phyloP scores from a whole-genome alignment of 2,329 filamentous ascomycete genomes.

The Penicillium sp. region DNA sequence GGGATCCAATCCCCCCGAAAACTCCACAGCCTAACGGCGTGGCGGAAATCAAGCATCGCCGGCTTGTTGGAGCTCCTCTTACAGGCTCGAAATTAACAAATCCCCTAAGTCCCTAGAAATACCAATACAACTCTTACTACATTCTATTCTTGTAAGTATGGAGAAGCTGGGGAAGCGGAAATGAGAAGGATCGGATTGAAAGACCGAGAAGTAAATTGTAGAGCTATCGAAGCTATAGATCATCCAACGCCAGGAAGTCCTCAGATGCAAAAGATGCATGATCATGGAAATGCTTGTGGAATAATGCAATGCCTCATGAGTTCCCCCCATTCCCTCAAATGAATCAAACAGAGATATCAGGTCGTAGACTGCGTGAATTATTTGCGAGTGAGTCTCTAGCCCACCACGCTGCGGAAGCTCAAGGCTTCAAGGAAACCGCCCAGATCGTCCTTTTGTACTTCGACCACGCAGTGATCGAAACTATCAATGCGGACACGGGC shows the following conservation, averaged over 20 bases:
- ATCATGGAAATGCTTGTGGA: constrained; percentile 5
- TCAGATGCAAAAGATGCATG: constrained; percentile 20
- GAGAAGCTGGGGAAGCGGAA: neutral
- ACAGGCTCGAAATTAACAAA: no score
- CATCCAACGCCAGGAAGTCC: constrained; percentile 21
- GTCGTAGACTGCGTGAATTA: constrained; percentile 25
- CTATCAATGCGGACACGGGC: constrained; percentile 87
- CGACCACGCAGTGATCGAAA: constrained; percentile 95
- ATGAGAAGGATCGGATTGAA: constrained; percentile 20
- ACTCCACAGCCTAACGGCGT: no score
- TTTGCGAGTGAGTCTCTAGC: constrained; percentile 31
- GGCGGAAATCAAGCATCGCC: no score
- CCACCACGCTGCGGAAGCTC: constrained; percentile 82
- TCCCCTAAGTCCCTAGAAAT: no score
- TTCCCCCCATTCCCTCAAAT: constrained; percentile 8
- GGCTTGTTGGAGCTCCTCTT: no score
- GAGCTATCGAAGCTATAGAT: constrained; percentile 4
- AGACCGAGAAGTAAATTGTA: constrained; percentile 15
- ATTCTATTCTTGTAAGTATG: no score
- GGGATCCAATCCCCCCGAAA: no score
- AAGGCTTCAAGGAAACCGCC: constrained; percentile 83
- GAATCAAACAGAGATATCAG: constrained; percentile 16
- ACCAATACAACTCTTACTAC: no score
- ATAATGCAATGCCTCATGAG: constrained; percentile 14
- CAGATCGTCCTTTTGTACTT: constrained; percentile 95